Evolutionary conservation across 805 yeast species (phyloP), one percentile per base, ranked within the genome.

Genomic region (Zygoascus flipseniorum): DNA sequence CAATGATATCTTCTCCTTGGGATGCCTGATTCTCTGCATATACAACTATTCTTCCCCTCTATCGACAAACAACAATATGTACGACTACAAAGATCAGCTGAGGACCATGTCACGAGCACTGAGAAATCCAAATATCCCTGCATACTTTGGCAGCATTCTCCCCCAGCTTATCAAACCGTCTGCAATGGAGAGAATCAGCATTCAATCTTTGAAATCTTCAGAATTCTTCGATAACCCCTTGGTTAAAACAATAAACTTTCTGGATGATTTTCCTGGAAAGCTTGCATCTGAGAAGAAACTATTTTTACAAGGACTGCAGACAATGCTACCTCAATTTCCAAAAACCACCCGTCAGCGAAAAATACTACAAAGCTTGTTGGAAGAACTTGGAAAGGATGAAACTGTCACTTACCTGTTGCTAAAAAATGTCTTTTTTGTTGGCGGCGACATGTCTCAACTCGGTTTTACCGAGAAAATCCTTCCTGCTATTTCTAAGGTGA

Each of bases 1-100:
- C 18, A 83, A 86, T 62, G 99, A 93, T 65, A 77, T 87, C 39
- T 93, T 90, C 75, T 81, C 97, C 0, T 63, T 93, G 10, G 98
- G 95, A 0, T 76, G 87, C 59, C 65, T 93, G 53, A 81, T 89
- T 2, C 85, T 77, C 64, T 83, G 80, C 58, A 67, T 90, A 2
- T 90, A 86, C 68, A 57, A 66, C 23, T 76, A 77, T 11, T 78
- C 78, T 16, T 69, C 72, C 6, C 73, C 76, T 1, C 44, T 86
- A 32, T 60, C 79, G 6, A 68, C 75, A 14, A 74, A 83, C 49
- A 75, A 77, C 37, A 79, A 79, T 62, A 76, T 85, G 11, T 62
- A 77, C 28, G 61, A 64, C 28, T 73, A 73, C 55, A 60, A 82
- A 62, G 74, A 78, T 4, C 86, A 77, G 54, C 32, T 73, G 68